phyloP scores from a whole-genome alignment of 495 filamentous ascomycete genomes.

The Talaromyces trachyspermus region DNA sequence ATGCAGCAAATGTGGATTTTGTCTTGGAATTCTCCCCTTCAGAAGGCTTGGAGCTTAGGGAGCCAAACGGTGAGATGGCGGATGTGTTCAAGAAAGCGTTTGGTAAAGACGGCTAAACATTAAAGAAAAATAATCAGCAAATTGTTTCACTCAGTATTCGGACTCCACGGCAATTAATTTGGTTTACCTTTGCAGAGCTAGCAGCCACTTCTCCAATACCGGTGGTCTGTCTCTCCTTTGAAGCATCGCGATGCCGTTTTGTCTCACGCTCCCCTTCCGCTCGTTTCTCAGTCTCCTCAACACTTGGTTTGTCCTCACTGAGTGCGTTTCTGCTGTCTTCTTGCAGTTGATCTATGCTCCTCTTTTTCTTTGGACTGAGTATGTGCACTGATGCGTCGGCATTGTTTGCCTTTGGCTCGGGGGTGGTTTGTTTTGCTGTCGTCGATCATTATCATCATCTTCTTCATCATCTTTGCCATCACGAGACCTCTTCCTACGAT shows the following conservation, averaged over 20 bases:
- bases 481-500: conserved; percentile 41
- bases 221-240: conserved; percentile 22
- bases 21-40: conserved; percentile 11
- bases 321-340: conserved; percentile 14
- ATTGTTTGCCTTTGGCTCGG: conserved; percentile 5
- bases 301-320: conserved; percentile 18
- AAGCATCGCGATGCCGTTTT: conserved; percentile 39
- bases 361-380: conserved; percentile 40
- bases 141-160: no score
- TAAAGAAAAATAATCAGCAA: background rate
- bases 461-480: conserved; percentile 23
- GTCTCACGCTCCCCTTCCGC: conserved; percentile 35
- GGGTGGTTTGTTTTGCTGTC: no score
- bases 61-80: conserved; percentile 42
- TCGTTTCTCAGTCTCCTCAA: conserved; percentile 14
- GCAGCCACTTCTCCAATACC: background rate
- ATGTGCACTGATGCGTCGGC: conserved; percentile 14
- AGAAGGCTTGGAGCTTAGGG: conserved; percentile 23
- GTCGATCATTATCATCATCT: conserved; percentile 2
- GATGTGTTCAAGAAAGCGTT: conserved; percentile 48
- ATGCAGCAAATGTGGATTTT: conserved; percentile 42
- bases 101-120: conserved; percentile 30
- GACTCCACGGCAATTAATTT: background rate
- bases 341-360: conserved; percentile 46
- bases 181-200: conserved; percentile 6